Conservation (phyloP, 371 early-diverging fungal species). For the Saksenaea oblongispora region DNA sequence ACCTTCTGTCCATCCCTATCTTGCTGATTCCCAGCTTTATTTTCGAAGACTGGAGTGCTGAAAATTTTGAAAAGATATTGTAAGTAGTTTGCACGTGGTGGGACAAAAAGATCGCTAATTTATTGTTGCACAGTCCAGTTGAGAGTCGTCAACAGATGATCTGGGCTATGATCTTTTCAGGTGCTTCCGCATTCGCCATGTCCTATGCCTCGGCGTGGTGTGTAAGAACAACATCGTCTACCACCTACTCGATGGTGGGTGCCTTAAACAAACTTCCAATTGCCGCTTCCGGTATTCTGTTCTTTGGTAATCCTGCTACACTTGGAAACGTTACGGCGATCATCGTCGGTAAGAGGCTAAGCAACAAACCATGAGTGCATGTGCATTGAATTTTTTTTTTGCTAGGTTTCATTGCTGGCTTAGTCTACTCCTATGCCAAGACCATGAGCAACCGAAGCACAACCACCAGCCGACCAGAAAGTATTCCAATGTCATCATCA, state of each 20-base stretch:
- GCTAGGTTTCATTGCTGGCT: conserved; percentile 78
- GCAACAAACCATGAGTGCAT: conserved; percentile 51
- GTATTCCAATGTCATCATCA: conserved; percentile 38
- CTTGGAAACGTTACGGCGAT: conserved; percentile 82
- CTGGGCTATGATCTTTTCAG: conserved; percentile 80
- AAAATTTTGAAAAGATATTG: conserved; percentile 55
- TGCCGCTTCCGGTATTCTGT: conserved; percentile 93
- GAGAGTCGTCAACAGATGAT: conserved; percentile 57
- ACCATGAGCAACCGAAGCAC: conserved; percentile 14
- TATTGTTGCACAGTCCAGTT: conserved; percentile 36
- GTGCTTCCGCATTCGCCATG: conserved; percentile 89
- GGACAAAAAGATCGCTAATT: background rate
- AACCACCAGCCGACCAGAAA: conserved; percentile 46
- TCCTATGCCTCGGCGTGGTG: conserved; percentile 95
- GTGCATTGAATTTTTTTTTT: background rate
- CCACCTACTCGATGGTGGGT: conserved; percentile 99
- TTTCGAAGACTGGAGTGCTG: conserved; percentile 74
- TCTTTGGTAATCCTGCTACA: conserved; percentile 88
- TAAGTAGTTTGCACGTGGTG: conserved; percentile 31
- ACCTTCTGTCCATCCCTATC: conserved; percentile 87
- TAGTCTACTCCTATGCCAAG: conserved; percentile 82
- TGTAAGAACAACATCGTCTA: conserved; percentile 92
- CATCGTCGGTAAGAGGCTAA: conserved; percentile 51
- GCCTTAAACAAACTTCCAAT: conserved; percentile 98
- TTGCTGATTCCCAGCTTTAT: conserved; percentile 75